Conservation (phyloP, 441 rosid genomes). For the Brassica balearica region DNA sequence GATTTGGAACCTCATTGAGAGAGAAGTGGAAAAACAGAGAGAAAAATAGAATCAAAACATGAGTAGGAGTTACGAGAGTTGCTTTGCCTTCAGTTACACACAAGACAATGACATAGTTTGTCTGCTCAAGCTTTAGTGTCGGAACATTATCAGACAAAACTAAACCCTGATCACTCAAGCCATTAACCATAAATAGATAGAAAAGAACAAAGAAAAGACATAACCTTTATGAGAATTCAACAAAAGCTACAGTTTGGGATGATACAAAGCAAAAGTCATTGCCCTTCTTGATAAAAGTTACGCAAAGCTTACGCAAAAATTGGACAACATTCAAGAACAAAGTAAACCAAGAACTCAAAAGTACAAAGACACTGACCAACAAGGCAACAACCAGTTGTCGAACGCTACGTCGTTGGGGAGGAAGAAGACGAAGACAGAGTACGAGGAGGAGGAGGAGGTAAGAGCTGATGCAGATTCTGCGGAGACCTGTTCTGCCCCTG, state of each 20-base stretch:
- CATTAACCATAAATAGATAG: conserved; percentile 18
- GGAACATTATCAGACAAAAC: conserved; percentile 15
- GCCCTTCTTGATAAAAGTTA: conserved; percentile 25
- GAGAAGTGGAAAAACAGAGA: neutral
- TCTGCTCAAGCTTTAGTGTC: neutral
- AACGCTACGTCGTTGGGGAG: conserved; percentile 33
- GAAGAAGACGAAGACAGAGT: conserved; percentile 52
- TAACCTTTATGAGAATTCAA: conserved; percentile 22
- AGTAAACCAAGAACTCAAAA: conserved; percentile 3
- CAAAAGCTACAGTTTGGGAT: conserved; percentile 24
- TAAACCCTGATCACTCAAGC: neutral
- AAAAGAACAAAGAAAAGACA: neutral
- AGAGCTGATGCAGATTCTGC: conserved; percentile 68
- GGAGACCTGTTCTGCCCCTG: conserved; percentile 48
- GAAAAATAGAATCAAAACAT: neutral
- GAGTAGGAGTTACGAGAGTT: neutral
- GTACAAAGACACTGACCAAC: neutral
- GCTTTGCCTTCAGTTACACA: neutral
- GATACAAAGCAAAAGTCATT: conserved; percentile 21
- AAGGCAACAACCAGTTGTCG: neutral
- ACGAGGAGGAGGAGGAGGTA: conserved; percentile 90
- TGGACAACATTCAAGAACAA: conserved; percentile 28
- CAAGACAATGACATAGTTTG: neutral
- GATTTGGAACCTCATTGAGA: too few relatives aligned
- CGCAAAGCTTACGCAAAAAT: conserved; percentile 34